Evolutionary conservation across 2,329 filamentous ascomycete species (phyloP), one percentile per base, ranked within the genome.

Genomic region (Diplodia seriata): DNA sequence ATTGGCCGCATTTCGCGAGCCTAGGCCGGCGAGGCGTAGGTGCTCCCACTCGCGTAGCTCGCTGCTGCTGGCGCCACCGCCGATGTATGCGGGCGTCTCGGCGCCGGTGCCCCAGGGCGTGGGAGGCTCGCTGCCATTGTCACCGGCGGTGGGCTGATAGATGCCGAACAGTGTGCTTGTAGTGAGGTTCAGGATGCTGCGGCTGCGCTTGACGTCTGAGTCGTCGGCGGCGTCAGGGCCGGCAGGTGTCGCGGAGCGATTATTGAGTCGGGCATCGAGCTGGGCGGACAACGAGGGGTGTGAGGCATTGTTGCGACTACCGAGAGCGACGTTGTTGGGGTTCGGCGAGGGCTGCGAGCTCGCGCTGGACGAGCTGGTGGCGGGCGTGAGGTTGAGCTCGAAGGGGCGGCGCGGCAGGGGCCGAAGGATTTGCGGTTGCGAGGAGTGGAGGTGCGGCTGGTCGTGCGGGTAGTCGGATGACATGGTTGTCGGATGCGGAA

Each of bases 101-200:
- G 90, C 87, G 43, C 92, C 92, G 0, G 89, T 91, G 29, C 90
- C 92, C 90, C 90, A 95, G 2, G 92, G 92, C 12, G 90, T 93
- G 67, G 85, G 83, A 3, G 84, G 79, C 70, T 89, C 88, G 71
- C 88, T 87, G 51, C 29, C 70, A 61, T 23, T 74, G 74, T 71
- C 73, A 14, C 51, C 71, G 73, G 85, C 85, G 0, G 87, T 87
- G 7, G 88, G 89, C 12, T 89, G 89, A 82, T 97, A 99, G 74
- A 99, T 99, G 66, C 95, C 94, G 72, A 91, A 91, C 5, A 99
- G 86, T 0, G 95, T 97, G 2, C 93, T 94, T 11, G 91, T 90
- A 4, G 93, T 97, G 69, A 99, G 85, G 76, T 97, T 97, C 75
- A 93, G 83, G 68, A 93, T 87, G 11, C 93, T 97, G 71, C 90